These are phyloP conservation scores for Colletotrichum sp. DNA, from an alignment of 2,329 filamentous ascomycete genomes.

Conservation along the genomic window DNA sequence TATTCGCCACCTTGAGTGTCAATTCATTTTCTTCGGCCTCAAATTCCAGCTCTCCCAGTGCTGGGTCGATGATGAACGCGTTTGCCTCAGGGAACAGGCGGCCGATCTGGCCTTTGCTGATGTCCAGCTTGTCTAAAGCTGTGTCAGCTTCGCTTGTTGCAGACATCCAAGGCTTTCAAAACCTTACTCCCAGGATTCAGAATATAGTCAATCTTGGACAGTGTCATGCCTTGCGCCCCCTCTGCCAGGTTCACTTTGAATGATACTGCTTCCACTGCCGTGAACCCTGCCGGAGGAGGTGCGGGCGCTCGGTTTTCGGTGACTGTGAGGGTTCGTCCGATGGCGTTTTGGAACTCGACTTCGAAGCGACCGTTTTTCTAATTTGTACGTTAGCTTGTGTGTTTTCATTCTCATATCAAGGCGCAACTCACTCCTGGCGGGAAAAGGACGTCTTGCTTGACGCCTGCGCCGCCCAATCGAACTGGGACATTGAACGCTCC, in stretches of 20 bases:
- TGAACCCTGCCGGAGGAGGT: constrained; percentile 39
- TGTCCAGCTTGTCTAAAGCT: constrained; percentile 33
- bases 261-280: constrained; percentile 39
- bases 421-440: constrained; percentile 33
- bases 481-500: constrained; percentile 33
- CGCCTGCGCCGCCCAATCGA: constrained; percentile 32
- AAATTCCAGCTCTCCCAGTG: constrained; percentile 44
- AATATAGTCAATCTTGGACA: constrained; percentile 46
- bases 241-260: constrained; percentile 38
- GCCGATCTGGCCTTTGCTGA: constrained; percentile 39
- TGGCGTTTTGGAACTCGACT: constrained; percentile 41
- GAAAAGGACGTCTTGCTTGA: constrained; percentile 37
- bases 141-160: neutral
- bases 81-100: constrained; percentile 38
- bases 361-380: constrained; percentile 39
- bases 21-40: constrained; percentile 46
- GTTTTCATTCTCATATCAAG: accelerated
- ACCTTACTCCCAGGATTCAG: constrained; percentile 37
- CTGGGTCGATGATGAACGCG: constrained; percentile 38
- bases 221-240: constrained; percentile 34
- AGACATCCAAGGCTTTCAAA: no score
- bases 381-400: neutral
- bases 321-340: constrained; percentile 37
- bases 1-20: constrained; percentile 30
- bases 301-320: constrained; percentile 40